Conservation (phyloP, 1,284 basidiomycete species). For the Schizophyllum amplum region DNA sequence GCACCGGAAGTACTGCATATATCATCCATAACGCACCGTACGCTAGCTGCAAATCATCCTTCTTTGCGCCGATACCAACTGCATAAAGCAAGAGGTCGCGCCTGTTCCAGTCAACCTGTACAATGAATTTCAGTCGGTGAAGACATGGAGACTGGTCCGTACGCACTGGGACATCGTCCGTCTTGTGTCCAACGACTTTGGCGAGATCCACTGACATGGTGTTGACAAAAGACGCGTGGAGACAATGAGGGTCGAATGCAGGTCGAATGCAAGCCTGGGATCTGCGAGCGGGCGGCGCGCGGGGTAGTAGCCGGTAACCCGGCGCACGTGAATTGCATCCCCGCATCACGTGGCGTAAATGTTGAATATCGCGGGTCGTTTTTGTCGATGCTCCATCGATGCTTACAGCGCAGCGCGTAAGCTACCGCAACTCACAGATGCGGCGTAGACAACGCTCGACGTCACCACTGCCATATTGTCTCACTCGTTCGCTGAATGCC, state of each 20-base stretch:
- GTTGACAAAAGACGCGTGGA: not conserved
- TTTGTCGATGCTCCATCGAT: too few species aligned
- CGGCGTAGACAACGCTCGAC: too few species aligned
- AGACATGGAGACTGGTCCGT: not conserved
- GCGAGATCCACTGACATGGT: constrained; percentile 37
- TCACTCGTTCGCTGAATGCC: too few species aligned
- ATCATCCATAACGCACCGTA: constrained; percentile 41
- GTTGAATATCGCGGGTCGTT: too few species aligned
- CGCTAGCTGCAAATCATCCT: constrained; percentile 48
- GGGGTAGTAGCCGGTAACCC: too few species aligned
- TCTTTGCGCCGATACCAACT: constrained; percentile 63
- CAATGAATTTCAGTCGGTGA: not conserved
- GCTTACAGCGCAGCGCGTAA: too few species aligned
- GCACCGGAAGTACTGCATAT: not conserved
- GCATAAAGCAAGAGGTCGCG: constrained; percentile 63
- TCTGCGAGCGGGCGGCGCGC: too few species aligned
- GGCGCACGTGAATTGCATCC: too few species aligned
- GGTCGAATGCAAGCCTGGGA: not conserved
- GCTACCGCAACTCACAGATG: too few species aligned
- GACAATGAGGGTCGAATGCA: not conserved
- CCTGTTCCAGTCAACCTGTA: constrained; percentile 63
- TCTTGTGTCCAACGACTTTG: constrained; percentile 41
- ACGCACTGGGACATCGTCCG: constrained; percentile 37
- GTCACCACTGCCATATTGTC: too few species aligned
- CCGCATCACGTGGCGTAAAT: too few species aligned